These are phyloP conservation scores for Physcomitrium patens DNA, from an alignment of 225 moss, liverwort and hornwort species.

Conservation along the genomic window DNA sequence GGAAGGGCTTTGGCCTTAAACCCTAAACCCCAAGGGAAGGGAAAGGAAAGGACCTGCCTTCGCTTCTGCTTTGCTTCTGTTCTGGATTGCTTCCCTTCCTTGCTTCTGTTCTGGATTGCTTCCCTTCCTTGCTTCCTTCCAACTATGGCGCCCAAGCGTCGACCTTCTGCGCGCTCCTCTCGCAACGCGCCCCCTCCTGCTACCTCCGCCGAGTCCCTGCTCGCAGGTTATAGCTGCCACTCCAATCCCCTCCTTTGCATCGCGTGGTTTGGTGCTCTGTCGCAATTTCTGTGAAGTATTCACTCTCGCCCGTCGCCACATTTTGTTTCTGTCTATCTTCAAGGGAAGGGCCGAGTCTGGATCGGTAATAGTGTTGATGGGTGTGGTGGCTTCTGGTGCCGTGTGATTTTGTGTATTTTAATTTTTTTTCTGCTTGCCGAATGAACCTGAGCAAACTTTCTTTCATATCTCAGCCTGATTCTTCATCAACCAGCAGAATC, in stretches of 20 bases:
- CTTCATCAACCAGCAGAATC: not conserved
- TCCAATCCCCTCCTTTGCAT: not conserved
- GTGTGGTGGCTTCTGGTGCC: not conserved
- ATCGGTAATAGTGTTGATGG: not conserved
- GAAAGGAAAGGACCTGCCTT: no score
- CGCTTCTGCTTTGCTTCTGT: no score
- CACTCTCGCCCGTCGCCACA: not conserved
- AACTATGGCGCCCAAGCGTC: conserved; percentile 50
- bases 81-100: no score
- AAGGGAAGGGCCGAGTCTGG: no score
- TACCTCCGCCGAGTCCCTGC: conserved; percentile 37
- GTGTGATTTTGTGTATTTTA: no score
- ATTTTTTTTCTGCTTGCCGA: not conserved
- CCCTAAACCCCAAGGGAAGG: conserved; percentile 37
- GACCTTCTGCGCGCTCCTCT: conserved; percentile 36
- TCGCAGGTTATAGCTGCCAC: conserved; percentile 30
- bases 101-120: no score
- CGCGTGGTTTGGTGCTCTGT: conserved; percentile 8
- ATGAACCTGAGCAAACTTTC: not conserved
- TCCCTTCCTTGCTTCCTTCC: no score
- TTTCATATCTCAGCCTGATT: conserved; percentile 8
- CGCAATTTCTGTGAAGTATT: conserved; percentile 15
- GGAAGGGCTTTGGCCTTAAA: conserved; percentile 25
- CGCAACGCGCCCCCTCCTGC: conserved; percentile 22
- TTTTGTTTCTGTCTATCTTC: not conserved